Evolutionary conservation across 768 basidiomycete genomes (phyloP), one percentile per base, ranked within the genome.

Genomic region (Chiua virens): DNA sequence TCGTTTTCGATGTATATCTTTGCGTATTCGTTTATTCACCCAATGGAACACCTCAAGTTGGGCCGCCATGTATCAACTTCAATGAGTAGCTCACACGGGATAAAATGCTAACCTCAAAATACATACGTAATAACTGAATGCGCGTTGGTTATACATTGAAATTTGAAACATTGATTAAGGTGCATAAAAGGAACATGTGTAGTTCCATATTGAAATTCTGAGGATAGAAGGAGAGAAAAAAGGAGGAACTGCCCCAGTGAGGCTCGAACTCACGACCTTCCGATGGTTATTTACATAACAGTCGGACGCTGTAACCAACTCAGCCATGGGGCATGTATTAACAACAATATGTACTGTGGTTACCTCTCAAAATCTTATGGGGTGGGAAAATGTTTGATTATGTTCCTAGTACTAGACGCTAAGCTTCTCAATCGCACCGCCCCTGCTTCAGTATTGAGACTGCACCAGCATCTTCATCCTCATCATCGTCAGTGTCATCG

Each of bases 231-330:
- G 13, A 32, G 1, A 32, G 20, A 39, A 25, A 50, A 52, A 64
- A 63, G 48, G 38, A 3, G 40, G 3, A 7, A 7, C 10, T 76
- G 74, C 75, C 76, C 75, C 74, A 76, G 69, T 72, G 75, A 77
- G 73, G 73, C 68, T 77, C 74, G 75, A 76, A 77, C 74, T 75
- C 74, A 72, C 73, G 74, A 75, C 76, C 74, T 76, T 76, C 75
- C 72, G 72, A 76, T 76, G 17, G 47, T 50, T 23, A 32, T 27
- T 28, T 73, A 20, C 13, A n/a, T 51, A 75, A 75, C 73, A 75
- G 73, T 75, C 73, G 73, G 73, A 75, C 73, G 73, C 73, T 75
- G 71, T 75, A 64, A 75, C 73, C 75, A 74, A 72, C 73, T 76
- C 72, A 77, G 74, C 72, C 75, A 77, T 77, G 74, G 75, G 74